These are phyloP conservation scores for Entomortierella chlamydospora DNA, from an alignment of 192 early-diverging fungal genomes.

Conservation along the genomic window DNA sequence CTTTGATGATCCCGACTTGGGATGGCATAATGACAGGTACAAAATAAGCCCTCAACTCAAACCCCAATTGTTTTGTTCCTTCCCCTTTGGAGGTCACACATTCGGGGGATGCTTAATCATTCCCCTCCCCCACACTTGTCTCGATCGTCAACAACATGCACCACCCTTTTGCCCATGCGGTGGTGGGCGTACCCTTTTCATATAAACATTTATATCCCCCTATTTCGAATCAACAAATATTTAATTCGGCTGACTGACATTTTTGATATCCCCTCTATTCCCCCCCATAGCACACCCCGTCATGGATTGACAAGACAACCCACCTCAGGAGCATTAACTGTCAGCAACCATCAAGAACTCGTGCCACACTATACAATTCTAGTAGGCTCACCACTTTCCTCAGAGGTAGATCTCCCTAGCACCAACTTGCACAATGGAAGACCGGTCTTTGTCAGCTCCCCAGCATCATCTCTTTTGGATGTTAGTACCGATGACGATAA, in stretches of 20 bases:
- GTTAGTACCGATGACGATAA: neutral
- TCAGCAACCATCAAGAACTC: slow-evolving; percentile 3
- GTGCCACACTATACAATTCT: slow-evolving; percentile 25
- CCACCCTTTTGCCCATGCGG: too few species aligned
- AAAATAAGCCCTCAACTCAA: too few species aligned
- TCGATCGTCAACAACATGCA: too few species aligned
- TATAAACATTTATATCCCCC: too few species aligned
- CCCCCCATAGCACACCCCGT: too few species aligned
- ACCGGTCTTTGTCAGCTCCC: slow-evolving; percentile 30
- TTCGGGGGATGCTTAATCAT: too few species aligned
- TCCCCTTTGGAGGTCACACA: neutral
- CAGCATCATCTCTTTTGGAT: slow-evolving; percentile 20
- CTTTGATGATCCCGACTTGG: slow-evolving; percentile 22
- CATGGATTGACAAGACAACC: neutral
- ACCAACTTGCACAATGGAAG: neutral
- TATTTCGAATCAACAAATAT: too few species aligned
- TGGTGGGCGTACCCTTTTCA: too few species aligned
- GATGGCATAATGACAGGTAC: slow-evolving; percentile 38
- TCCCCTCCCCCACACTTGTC: too few species aligned
- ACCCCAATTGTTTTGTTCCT: too few species aligned
- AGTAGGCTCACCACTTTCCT: slow-evolving; percentile 39
- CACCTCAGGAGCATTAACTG: slow-evolving; percentile 33
- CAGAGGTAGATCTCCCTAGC: slow-evolving; percentile 31
- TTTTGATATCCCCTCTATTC: too few species aligned
- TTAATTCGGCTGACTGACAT: too few species aligned